Evolutionary conservation across 352 stramenopile genomes (phyloP).

Genomic region (Pelagophyceae sp.): DNA sequence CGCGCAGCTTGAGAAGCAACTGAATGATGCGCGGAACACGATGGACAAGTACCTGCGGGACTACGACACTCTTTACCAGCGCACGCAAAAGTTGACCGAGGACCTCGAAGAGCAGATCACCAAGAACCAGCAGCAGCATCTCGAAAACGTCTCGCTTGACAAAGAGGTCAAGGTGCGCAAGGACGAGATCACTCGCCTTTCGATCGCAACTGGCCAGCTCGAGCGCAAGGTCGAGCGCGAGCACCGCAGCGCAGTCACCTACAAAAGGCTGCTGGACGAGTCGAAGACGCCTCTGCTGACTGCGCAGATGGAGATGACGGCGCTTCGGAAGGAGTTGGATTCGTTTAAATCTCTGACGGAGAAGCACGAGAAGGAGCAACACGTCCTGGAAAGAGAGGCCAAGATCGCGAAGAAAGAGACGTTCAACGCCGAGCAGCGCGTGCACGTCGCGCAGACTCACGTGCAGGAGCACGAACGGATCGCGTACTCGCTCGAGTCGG

Average conservation of each 20-base stretch:
- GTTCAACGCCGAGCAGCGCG: conserved; percentile 51
- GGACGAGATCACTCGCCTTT: conserved; percentile 67
- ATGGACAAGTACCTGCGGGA: conserved; percentile 85
- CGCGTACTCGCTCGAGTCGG: conserved; percentile 53
- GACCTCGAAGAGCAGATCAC: conserved; percentile 75
- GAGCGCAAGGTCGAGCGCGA: conserved; percentile 81
- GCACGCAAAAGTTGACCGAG: conserved; percentile 79
- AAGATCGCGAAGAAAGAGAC: conserved; percentile 61
- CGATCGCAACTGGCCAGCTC: conserved; percentile 72
- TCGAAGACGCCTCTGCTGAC: conserved; percentile 46
- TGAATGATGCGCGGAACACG: conserved; percentile 57
- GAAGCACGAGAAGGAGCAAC: conserved; percentile 51
- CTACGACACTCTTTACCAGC: conserved; percentile 76
- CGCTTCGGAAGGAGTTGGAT: conserved; percentile 54
- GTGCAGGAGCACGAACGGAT: conserved; percentile 81
- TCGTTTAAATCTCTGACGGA: conserved; percentile 36
- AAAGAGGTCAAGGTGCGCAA: conserved; percentile 68
- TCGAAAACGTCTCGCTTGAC: conserved; percentile 30
- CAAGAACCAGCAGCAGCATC: conserved; percentile 25
- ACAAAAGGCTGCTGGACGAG: conserved; percentile 47
- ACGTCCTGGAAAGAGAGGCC: conserved; percentile 72
- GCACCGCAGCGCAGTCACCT: conserved; percentile 63
- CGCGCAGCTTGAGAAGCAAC: conserved; percentile 66
- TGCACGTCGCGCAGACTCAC: conserved; percentile 56
- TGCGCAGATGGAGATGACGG: conserved; percentile 48